These are phyloP conservation scores for Isabelozyma gotoi DNA, from an alignment of 805 yeast species.

Conservation along the genomic window DNA sequence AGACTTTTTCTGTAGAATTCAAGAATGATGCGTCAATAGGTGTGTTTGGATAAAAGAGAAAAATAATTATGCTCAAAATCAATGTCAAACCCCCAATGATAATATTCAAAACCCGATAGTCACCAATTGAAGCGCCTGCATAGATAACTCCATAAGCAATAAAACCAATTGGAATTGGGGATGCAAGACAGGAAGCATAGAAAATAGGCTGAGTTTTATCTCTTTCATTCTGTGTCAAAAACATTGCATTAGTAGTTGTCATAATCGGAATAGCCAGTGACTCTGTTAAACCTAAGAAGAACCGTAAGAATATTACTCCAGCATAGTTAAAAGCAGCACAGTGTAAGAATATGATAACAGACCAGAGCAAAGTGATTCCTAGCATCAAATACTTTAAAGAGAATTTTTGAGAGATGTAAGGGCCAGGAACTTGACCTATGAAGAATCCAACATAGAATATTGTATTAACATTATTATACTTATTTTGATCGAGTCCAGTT, in stretches of 20 bases:
- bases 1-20: constrained; percentile 49
- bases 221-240: constrained; percentile 44
- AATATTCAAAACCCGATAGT: constrained; percentile 58
- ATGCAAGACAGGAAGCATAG: constrained; percentile 51
- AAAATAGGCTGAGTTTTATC: constrained; percentile 56
- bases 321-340: constrained; percentile 45
- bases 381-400: constrained; percentile 42
- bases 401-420: constrained; percentile 43
- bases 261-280: constrained; percentile 26
- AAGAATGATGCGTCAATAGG: constrained; percentile 54
- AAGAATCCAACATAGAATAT: constrained; percentile 54
- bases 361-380: constrained; percentile 42
- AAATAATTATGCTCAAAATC: constrained; percentile 10
- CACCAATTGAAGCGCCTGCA: constrained; percentile 18
- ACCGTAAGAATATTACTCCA: constrained; percentile 48
- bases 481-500: constrained; percentile 41
- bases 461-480: constrained; percentile 50
- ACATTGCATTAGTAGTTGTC: constrained; percentile 50
- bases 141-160: constrained; percentile 41
- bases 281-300: constrained; percentile 48
- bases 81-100: constrained; percentile 58
- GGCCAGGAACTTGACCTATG: constrained; percentile 46
- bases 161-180: constrained; percentile 52
- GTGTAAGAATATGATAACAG: constrained; percentile 44
- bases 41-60: constrained; percentile 52